phyloP scores from a whole-genome alignment of 345 rosid species.

The Aquilaria sinensis region DNA sequence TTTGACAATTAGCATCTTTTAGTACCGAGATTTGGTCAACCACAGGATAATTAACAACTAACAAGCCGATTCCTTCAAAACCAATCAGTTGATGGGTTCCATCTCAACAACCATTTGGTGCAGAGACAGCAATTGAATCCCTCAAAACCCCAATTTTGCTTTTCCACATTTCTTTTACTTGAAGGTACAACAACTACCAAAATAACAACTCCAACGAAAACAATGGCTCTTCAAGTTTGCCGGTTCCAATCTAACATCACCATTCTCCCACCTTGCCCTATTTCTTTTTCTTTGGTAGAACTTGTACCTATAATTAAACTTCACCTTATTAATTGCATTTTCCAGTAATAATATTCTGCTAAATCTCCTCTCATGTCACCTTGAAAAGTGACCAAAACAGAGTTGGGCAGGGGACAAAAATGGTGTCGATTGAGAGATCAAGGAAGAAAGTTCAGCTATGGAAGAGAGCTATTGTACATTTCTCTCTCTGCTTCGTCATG shows the following conservation, averaged over 20 bases:
- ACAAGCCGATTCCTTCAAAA: not conserved
- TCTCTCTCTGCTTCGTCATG: slow-evolving; percentile 76
- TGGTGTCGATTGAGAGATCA: slow-evolving; percentile 69
- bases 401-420: not conserved
- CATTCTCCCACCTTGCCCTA: too few species aligned
- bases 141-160: not conserved
- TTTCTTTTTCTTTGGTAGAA: too few species aligned
- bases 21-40: slow-evolving; percentile 2
- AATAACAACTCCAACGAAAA: slow-evolving; percentile 12
- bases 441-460: slow-evolving; percentile 76
- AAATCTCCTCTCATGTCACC: not conserved
- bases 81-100: slow-evolving; percentile 38
- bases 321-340: slow-evolving; percentile 14
- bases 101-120: slow-evolving; percentile 53
- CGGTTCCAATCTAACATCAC: not conserved
- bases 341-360: slow-evolving; percentile 21
- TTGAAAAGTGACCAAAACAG: not conserved
- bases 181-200: slow-evolving; percentile 23
- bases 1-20: too few species aligned
- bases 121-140: slow-evolving; percentile 20
- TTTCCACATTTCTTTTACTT: slow-evolving; percentile 28
- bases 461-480: slow-evolving; percentile 81
- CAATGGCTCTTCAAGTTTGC: slow-evolving; percentile 14
- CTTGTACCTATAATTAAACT: not conserved
- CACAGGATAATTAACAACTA: not conserved